Conservation (phyloP, 345 rosid species). For the Eucalyptus sideroxylon region DNA sequence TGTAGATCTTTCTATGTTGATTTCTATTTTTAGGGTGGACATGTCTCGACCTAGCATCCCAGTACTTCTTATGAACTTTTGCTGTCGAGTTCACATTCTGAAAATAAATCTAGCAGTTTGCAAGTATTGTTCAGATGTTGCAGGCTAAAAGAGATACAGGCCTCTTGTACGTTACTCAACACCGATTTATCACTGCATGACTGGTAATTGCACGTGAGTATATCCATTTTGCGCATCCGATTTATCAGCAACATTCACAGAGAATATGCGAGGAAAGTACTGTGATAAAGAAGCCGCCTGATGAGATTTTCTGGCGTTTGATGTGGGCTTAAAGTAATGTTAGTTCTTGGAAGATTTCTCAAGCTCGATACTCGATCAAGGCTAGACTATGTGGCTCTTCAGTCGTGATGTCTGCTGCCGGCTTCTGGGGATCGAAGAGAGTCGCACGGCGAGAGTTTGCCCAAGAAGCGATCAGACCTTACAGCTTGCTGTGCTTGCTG, state of each 20-base stretch:
- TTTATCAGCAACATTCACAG: too few species aligned
- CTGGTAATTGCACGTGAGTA: too few species aligned
- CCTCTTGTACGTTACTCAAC: fast-evolving
- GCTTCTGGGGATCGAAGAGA: neutral
- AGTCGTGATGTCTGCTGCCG: fast-evolving
- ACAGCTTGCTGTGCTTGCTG: neutral
- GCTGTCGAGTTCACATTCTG: fast-evolving
- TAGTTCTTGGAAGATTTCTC: neutral
- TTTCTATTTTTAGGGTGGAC: too few species aligned
- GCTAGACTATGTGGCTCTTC: neutral
- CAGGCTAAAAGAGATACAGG: too few species aligned
- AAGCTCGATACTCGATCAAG: neutral
- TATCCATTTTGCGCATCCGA: fast-evolving
- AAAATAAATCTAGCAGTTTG: too few species aligned
- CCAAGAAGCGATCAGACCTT: neutral
- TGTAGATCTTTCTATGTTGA: too few species aligned
- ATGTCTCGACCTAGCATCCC: too few species aligned
- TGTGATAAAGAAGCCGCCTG: too few species aligned
- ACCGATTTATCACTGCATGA: too few species aligned
- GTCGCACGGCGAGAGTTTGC: neutral
- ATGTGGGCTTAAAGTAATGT: fast-evolving
- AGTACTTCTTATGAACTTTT: too few species aligned
- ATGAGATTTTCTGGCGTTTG: neutral
- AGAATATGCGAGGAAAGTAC: fast-evolving
- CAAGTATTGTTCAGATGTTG: fast-evolving